Evolutionary conservation across 2,329 filamentous ascomycete genomes (phyloP).

Genomic region (Apiospora saccharicola): DNA sequence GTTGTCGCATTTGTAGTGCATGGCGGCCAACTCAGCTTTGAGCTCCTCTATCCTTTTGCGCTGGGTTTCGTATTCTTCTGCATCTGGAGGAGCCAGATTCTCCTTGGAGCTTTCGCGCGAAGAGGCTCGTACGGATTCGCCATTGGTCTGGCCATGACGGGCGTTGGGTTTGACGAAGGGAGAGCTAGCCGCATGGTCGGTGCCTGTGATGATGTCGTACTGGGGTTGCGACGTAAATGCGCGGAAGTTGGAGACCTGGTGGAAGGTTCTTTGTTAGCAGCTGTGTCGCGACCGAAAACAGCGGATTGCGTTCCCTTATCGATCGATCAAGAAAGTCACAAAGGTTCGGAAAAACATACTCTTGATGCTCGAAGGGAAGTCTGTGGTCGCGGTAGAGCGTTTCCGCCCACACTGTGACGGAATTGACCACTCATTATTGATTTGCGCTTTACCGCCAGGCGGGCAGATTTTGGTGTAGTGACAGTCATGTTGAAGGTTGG

Average conservation of each 20-base stretch:
- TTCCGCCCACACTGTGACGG: slow-evolving; percentile 39
- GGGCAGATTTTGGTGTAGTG: slow-evolving; percentile 25
- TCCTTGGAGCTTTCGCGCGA: slow-evolving; percentile 67
- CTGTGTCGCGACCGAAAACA: not conserved
- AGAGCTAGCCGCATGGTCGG: slow-evolving; percentile 48
- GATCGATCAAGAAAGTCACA: not conserved
- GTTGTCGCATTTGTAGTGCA: slow-evolving; percentile 88
- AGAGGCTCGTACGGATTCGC: slow-evolving; percentile 50
- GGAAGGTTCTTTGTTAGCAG: slow-evolving; percentile 22
- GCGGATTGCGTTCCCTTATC: not conserved
- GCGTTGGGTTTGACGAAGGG: slow-evolving; percentile 47
- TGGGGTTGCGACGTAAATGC: slow-evolving; percentile 59
- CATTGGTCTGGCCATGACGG: slow-evolving; percentile 49
- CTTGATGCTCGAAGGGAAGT: slow-evolving; percentile 37
- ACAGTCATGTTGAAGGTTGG: slow-evolving; percentile 27
- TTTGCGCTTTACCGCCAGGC: slow-evolving; percentile 25
- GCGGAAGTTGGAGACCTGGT: slow-evolving; percentile 54
- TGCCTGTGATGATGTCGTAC: slow-evolving; percentile 67
- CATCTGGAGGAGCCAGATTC: slow-evolving; percentile 65
- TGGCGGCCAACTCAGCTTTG: slow-evolving; percentile 85
- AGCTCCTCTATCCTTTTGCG: slow-evolving; percentile 74
- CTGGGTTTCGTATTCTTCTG: slow-evolving; percentile 66
- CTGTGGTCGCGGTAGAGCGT: slow-evolving; percentile 34
- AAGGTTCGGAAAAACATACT: slow-evolving; percentile 34
- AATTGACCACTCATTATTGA: slow-evolving; percentile 40